phyloP scores from a whole-genome alignment of 2,329 filamentous ascomycete species.

The Orbilia javanica region DNA sequence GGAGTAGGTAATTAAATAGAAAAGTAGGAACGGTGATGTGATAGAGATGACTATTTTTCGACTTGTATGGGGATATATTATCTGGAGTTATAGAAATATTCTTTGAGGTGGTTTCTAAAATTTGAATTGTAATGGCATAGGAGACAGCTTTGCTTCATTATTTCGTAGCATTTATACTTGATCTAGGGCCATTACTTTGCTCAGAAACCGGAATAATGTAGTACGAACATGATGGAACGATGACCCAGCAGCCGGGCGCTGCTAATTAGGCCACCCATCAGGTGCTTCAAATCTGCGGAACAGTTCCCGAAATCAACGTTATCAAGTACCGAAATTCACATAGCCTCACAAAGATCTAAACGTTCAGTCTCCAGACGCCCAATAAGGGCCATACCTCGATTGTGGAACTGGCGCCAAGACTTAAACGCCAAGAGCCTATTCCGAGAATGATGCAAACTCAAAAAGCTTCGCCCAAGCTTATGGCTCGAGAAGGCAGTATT shows the following conservation, averaged over 20 bases:
- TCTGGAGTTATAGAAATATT: no score
- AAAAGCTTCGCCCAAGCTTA: not conserved
- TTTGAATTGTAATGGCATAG: no score
- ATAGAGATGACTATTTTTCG: no score
- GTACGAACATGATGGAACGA: slow-evolving; percentile 52
- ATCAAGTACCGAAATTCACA: slow-evolving; percentile 4
- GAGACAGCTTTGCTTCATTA: no score
- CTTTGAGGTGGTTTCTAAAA: no score
- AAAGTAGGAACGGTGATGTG: no score
- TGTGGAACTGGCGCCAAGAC: not conserved
- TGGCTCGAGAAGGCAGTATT: not conserved
- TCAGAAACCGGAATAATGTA: not conserved
- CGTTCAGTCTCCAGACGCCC: no score
- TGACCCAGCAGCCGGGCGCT: slow-evolving; percentile 30
- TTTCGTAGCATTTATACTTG: slow-evolving; percentile 3
- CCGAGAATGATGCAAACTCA: not conserved
- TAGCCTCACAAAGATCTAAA: not conserved
- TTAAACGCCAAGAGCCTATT: not conserved
- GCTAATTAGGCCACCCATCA: slow-evolving; percentile 26
- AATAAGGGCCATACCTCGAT: no score
- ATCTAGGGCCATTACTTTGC: no score
- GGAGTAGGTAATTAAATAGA: no score
- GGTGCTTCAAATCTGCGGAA: not conserved
- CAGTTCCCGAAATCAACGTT: slow-evolving; percentile 16
- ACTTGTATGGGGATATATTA: no score